These are phyloP conservation scores for Candida argentea DNA, from an alignment of 805 yeast species.

Conservation along the genomic window DNA sequence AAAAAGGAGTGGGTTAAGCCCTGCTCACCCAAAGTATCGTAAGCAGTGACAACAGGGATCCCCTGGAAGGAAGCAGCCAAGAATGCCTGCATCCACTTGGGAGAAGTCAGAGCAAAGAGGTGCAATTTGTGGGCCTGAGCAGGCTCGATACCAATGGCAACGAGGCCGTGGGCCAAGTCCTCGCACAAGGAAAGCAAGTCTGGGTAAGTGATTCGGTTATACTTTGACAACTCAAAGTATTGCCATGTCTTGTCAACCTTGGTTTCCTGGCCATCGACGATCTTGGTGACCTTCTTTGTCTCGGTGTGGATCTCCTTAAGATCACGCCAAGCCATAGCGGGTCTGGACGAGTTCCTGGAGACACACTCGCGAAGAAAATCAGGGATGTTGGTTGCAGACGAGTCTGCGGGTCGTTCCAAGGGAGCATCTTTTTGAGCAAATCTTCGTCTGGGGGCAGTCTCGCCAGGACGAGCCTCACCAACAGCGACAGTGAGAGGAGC, in stretches of 20 bases:
- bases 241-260: conserved; percentile 81
- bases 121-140: conserved; percentile 54
- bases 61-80: conserved; percentile 69
- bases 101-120: conserved; percentile 81
- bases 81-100: conserved; percentile 83
- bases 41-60: conserved; percentile 89
- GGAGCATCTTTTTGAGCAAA: conserved; percentile 40
- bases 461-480: conserved; percentile 64
- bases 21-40: conserved; percentile 85
- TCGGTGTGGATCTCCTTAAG: conserved; percentile 67
- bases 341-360: conserved; percentile 40
- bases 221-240: conserved; percentile 69
- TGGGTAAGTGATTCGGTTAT: conserved; percentile 53
- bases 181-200: conserved; percentile 43
- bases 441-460: conserved; percentile 76
- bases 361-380: conserved; percentile 60
- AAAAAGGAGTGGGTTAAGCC: conserved; percentile 80
- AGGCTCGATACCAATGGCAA: conserved; percentile 62
- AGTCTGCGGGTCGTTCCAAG: conserved; percentile 51
- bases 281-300: conserved; percentile 60
- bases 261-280: conserved; percentile 64
- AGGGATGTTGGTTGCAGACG: conserved; percentile 56
- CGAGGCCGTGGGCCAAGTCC: conserved; percentile 65
- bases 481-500: conserved; percentile 42
- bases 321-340: conserved; percentile 72